Evolutionary conservation across 2,329 filamentous ascomycete species (phyloP).

Genomic region (Metarhizium album): DNA sequence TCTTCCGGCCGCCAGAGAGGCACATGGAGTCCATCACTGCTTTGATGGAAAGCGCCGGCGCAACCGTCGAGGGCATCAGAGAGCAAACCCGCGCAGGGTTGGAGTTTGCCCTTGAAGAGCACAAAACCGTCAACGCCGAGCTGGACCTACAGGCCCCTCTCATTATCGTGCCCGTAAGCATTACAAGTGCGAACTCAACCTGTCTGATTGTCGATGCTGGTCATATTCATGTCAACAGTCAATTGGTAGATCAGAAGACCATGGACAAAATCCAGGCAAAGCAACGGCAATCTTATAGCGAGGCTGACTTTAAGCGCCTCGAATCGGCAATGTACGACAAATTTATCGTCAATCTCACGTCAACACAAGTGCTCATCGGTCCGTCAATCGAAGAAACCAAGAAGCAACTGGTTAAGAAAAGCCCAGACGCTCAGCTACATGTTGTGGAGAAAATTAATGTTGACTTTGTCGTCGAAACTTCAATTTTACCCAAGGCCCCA

Average conservation of each 20-base stretch:
- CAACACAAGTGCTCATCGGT: constrained; percentile 90
- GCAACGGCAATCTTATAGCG: constrained; percentile 75
- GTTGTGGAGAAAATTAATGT: constrained; percentile 96
- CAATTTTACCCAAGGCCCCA: constrained; percentile 90
- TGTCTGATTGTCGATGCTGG: constrained; percentile 94
- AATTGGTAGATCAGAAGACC: constrained; percentile 85
- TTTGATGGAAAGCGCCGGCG: constrained; percentile 88
- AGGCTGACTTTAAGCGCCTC: constrained; percentile 77
- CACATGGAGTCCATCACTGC: constrained; percentile 98
- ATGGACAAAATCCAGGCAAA: constrained; percentile 85
- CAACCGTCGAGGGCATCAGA: constrained; percentile 86
- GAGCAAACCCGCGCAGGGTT: constrained; percentile 93
- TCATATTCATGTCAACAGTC: constrained; percentile 88
- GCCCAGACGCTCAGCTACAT: constrained; percentile 64
- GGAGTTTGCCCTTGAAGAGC: constrained; percentile 92
- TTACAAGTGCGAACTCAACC: constrained; percentile 67
- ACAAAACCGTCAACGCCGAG: constrained; percentile 96
- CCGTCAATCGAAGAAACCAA: constrained; percentile 87
- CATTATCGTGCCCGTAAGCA: constrained; percentile 91
- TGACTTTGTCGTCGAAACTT: constrained; percentile 91
- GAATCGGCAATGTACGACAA: constrained; percentile 97
- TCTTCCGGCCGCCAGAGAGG: constrained; percentile 90
- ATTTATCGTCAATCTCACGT: constrained; percentile 84
- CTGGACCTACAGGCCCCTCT: constrained; percentile 91
- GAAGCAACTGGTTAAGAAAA: constrained; percentile 59